Base-by-base conservation (phyloP, 371 early-diverging fungal genomes). In the Mucor ambiguus region DNA sequence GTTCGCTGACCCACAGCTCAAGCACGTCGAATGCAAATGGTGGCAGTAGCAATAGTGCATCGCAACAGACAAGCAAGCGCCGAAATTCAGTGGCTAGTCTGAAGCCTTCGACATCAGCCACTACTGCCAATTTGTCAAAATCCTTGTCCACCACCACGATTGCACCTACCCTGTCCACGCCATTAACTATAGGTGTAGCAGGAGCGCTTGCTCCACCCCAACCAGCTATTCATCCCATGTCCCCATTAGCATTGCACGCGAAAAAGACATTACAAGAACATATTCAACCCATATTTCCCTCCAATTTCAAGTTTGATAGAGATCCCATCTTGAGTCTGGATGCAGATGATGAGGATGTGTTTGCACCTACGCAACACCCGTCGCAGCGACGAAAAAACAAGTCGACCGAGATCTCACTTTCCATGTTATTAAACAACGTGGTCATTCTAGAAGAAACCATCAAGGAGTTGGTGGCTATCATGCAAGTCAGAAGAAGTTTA, bases 401-500 rank as follows among this genome's bases (percentile, higher is more conserved):
- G 69, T 83, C 78, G 58, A 90, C 80, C 26, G 80, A 75, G 49
- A 90, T 85, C 62, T 79, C 81, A 9, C 68, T 93, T 33, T 87
- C 89, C 22, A 88, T 88, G 74, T 67, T 93, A 32, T 71, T 93
- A 14, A 95, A 94, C 68, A 96, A 96, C 74, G 92, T 95, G 18
- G 89, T 97, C 18, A 92, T 96, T 30, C 67, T 97, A 60, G 94
- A 97, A 68, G 98, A 97, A 78, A 85, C 89, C 6, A 89, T 93
- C 35, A 96, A 96, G 70, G 98, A 97, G 70, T 74, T 96, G 10
- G 86, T 96, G 8, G 93, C 95, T 16, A 83, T 92, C 24, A 80
- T 96, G 63, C 93, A 93, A 72, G 92, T 92, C 28, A 87, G 93
- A 30, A 78, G 92, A 61, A 90, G 90, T 64, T 70, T 87, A 43